Evolutionary conservation across 805 yeast species (phyloP).

Genomic region (Spathaspora sp.): DNA sequence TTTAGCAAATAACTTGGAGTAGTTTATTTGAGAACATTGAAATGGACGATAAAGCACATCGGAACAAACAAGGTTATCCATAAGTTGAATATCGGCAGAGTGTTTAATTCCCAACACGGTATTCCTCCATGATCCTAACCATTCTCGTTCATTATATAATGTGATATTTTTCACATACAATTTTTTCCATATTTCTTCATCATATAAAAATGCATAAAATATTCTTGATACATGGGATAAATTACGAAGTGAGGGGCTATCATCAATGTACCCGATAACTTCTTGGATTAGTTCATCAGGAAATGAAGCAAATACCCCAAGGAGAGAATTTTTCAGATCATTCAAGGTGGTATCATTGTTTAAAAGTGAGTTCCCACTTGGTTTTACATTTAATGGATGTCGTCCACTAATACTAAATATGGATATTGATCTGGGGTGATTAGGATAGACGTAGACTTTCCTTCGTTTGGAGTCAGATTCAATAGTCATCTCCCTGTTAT

Average conservation of each 20-base stretch:
- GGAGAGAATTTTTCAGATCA: conserved; percentile 22
- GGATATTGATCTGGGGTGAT: conserved; percentile 14
- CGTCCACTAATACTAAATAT: conserved; percentile 28
- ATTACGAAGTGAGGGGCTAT: conserved; percentile 44
- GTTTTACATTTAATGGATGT: conserved; percentile 75
- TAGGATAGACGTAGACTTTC: conserved; percentile 4
- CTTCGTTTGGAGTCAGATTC: conserved; percentile 1
- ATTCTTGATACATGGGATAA: conserved; percentile 61
- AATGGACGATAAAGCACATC: conserved; percentile 81
- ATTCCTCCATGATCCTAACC: conserved; percentile 83
- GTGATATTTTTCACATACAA: conserved; percentile 33
- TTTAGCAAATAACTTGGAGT: conserved; percentile 44
- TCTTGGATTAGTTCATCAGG: conserved; percentile 64
- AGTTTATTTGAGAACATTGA: conserved; percentile 73
- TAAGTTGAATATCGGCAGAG: conserved; percentile 46
- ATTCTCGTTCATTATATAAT: conserved; percentile 22
- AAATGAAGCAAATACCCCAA: conserved; percentile 53
- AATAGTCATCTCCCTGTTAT: not conserved
- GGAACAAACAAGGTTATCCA: conserved; percentile 57
- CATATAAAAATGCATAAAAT: conserved; percentile 66
- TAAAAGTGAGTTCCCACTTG: conserved; percentile 64
- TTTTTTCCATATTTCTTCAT: conserved; percentile 80
- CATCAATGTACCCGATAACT: conserved; percentile 47
- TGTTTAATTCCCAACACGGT: conserved; percentile 44
- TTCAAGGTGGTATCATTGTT: conserved; percentile 13